Conservation (phyloP, 148 eudicot species). For the Diospyros kaki region DNA sequence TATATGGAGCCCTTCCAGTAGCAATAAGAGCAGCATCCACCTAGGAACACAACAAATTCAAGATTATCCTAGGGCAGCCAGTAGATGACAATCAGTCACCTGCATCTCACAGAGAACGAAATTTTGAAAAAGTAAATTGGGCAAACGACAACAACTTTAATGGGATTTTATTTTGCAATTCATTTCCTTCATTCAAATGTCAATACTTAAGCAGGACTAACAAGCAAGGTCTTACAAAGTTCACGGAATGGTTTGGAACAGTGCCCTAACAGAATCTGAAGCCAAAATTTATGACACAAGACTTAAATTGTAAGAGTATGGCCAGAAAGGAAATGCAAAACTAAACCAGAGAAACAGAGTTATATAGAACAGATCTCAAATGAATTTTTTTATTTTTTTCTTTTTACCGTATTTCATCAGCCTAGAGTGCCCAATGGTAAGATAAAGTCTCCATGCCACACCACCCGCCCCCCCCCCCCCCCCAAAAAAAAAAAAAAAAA, state of each 20-base stretch:
- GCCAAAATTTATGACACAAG: not conserved
- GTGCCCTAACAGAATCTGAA: not conserved
- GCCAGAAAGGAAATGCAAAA: too few species aligned
- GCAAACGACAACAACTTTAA: not conserved
- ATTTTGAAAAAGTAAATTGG: not conserved
- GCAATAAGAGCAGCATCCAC: constrained; percentile 99
- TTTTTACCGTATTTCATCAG: not conserved
- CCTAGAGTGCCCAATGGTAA: not conserved
- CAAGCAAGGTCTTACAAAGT: not conserved
- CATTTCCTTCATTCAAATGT: not conserved
- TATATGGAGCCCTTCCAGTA: constrained; percentile 98
- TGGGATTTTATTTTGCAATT: not conserved
- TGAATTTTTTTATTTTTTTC: not conserved
- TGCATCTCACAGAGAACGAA: not conserved
- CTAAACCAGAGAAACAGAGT: too few species aligned
- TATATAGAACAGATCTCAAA: too few species aligned
- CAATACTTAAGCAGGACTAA: too few species aligned
- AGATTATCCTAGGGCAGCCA: constrained; percentile 4
- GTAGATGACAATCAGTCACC: not conserved
- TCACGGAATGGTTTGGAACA: not conserved
- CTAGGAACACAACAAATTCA: constrained; percentile 29
- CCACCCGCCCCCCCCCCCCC: not conserved
- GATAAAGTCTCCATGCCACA: not conserved
- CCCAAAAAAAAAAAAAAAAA: too few species aligned
- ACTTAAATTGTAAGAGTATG: not conserved